Percentiles rank a stretch among this genome's conserved stretches.
Conservation (phyloP, 805 yeast genomes). For the Isabelozyma heimii region DNA sequence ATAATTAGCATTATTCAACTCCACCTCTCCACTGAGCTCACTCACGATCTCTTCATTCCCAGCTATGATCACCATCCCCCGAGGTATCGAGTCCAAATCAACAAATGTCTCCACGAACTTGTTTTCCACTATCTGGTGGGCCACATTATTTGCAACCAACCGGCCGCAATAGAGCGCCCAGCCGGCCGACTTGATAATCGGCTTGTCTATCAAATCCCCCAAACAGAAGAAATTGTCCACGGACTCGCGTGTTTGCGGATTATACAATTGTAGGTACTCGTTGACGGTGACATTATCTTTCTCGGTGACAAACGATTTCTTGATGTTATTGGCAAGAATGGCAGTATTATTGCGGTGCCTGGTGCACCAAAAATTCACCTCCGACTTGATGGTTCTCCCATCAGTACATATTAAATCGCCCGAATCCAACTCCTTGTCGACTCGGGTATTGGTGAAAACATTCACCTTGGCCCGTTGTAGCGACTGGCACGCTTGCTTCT, state of each 20-base stretch:
- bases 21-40: constrained; percentile 32
- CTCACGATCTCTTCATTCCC: constrained; percentile 38
- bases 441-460: constrained; percentile 27
- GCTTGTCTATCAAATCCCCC: constrained; percentile 39
- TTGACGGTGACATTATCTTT: constrained; percentile 32
- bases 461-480: constrained; percentile 26
- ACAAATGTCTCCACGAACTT: constrained; percentile 32
- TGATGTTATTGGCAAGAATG: constrained; percentile 19
- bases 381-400: constrained; percentile 24
- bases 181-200: constrained; percentile 43
- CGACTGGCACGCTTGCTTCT: constrained; percentile 21
- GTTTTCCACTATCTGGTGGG: constrained; percentile 24
- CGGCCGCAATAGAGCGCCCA: constrained; percentile 46
- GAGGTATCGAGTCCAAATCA: constrained; percentile 30
- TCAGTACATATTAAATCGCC: constrained; percentile 27
- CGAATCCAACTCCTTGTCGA: constrained; percentile 20
- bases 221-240: constrained; percentile 28
- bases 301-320: constrained; percentile 19
- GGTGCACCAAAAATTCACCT: constrained; percentile 37
- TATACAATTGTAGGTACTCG: constrained; percentile 32
- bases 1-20: constrained; percentile 29
- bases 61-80: constrained; percentile 41
- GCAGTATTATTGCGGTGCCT: constrained; percentile 29
- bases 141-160: constrained; percentile 35
- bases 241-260: constrained; percentile 10